These are phyloP conservation scores for Phaeotremella fagi DNA, from an alignment of 768 basidiomycete species.

Conservation along the genomic window DNA sequence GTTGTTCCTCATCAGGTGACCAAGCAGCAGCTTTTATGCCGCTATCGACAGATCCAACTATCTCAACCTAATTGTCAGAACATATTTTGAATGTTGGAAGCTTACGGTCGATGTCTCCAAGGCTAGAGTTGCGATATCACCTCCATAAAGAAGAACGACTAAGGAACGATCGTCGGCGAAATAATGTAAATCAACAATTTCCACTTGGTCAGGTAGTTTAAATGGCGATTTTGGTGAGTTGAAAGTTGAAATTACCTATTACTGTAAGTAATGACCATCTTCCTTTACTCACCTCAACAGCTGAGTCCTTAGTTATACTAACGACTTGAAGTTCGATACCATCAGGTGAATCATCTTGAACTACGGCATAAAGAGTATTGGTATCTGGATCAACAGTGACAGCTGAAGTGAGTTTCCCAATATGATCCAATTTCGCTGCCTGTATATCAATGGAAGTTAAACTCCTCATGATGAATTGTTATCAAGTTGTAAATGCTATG, in stretches of 20 bases:
- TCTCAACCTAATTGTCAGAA: too few species aligned
- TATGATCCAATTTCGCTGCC: constrained; percentile 1
- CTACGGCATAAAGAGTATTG: constrained; percentile 55
- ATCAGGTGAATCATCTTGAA: constrained; percentile 53
- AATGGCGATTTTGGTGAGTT: constrained; percentile 38
- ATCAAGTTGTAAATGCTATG: too few species aligned
- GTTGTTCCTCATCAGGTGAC: constrained; percentile 86
- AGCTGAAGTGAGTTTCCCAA: background rate
- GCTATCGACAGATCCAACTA: constrained; percentile 79
- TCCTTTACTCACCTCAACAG: constrained; percentile 14
- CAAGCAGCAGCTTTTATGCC: constrained; percentile 78
- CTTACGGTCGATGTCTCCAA: too few species aligned
- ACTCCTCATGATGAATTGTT: constrained; percentile 13
- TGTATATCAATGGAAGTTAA: constrained; percentile 13
- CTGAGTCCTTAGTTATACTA: constrained; percentile 35
- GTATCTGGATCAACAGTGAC: constrained; percentile 40
- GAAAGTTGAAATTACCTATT: constrained; percentile 30
- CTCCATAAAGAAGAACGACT: constrained; percentile 64
- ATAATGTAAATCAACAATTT: constrained; percentile 64
- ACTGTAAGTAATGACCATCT: background rate
- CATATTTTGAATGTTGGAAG: too few species aligned
- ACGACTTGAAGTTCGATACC: constrained; percentile 61
- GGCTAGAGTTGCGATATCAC: constrained; percentile 72
- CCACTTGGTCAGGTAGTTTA: constrained; percentile 15
- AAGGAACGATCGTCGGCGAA: constrained; percentile 68